Percentiles rank a stretch among this genome's conserved stretches.
Conservation (phyloP, 805 yeast species). For the Yarrowia bubula region DNA sequence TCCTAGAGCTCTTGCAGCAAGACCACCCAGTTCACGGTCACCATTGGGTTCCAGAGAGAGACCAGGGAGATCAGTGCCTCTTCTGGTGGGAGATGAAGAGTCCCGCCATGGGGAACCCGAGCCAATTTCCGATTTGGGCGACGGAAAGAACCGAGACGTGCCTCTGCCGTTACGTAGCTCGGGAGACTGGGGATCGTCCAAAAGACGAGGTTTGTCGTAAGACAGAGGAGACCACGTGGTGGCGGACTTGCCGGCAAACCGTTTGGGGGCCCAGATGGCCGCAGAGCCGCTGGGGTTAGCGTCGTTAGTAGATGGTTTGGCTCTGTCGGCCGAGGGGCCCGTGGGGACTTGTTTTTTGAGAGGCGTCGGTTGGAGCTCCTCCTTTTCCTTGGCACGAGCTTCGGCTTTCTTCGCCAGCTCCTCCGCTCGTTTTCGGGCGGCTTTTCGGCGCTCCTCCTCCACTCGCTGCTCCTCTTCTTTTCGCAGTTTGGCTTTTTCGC, state of each 20-base stretch:
- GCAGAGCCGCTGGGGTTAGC: not conserved
- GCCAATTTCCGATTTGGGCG: constrained; percentile 23
- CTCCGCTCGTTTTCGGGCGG: constrained; percentile 37
- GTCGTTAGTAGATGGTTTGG: not conserved
- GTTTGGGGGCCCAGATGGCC: constrained; percentile 16
- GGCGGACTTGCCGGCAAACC: not conserved
- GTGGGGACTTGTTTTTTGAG: constrained; percentile 12
- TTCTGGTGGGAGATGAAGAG: not conserved
- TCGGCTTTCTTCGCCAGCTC: constrained; percentile 34
- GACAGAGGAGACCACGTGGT: constrained; percentile 8
- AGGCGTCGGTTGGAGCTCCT: constrained; percentile 6
- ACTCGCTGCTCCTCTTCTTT: constrained; percentile 39
- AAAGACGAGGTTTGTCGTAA: constrained; percentile 12
- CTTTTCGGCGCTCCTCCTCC: constrained; percentile 37
- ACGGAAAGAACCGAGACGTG: constrained; percentile 22
- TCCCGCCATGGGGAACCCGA: constrained; percentile 15
- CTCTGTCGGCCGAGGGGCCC: constrained; percentile 6
- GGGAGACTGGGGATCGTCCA: constrained; percentile 23
- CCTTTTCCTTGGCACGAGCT: constrained; percentile 31
- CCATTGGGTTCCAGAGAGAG: constrained; percentile 13
- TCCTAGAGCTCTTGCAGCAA: constrained; percentile 7
- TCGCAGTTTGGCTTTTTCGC: constrained; percentile 40
- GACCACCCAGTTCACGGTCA: constrained; percentile 10
- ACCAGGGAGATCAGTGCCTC: not conserved
- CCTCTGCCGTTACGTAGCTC: constrained; percentile 18